Base-by-base conservation (phyloP, 2,329 filamentous ascomycete species). In the Epichloe typhina region DNA sequence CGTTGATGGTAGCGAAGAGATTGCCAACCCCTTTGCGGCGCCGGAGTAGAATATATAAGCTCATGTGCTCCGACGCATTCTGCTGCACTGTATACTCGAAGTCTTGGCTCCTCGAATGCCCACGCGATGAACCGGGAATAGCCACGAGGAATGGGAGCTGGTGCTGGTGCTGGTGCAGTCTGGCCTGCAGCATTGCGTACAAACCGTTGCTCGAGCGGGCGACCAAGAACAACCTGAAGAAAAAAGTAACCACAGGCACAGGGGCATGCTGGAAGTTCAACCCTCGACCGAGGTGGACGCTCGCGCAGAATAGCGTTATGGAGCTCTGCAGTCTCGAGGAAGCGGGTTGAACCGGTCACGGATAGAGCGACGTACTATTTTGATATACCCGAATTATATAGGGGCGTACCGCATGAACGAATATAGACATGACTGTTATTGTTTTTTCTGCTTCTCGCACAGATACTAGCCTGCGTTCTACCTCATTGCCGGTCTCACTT, bases 1-100 rank as follows among this genome's bases (percentile, higher is more conserved):
- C 4, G 78, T 93, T 49, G 90, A 97, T 63, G 93, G 93, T 51
- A 96, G 88, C 70, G 90, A 97, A 70, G 84, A 91, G 69, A 98
- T 98, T 61, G 80, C 86, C 60, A 98, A 98, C 66, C 93, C 93
- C 0, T 98, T 97, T 63, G 73, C 86, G 49, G 82, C 88, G 62
- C 74, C 77, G 9, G 49, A 47, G 31, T 47, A 31, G 23, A 52
- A 23, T 35, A 52, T 23, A 40, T 44, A 48, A 35, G 42, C 19
- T 19, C 31, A 6, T 19, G 6, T 40, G 2, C 23, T 13, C 21
- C 41, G 7, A 44, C 5, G 1, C 19, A 6, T 21, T 43, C 19
- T 7, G 13, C 21, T 19, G 41, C 12, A 26, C 15, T 41, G 12
- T n/a, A 13, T 38, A 15, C 39, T 13, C 39, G 3, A 41, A n/a